Conservation (phyloP, 108 stramenopile species). For the Nitzschia sp. region DNA sequence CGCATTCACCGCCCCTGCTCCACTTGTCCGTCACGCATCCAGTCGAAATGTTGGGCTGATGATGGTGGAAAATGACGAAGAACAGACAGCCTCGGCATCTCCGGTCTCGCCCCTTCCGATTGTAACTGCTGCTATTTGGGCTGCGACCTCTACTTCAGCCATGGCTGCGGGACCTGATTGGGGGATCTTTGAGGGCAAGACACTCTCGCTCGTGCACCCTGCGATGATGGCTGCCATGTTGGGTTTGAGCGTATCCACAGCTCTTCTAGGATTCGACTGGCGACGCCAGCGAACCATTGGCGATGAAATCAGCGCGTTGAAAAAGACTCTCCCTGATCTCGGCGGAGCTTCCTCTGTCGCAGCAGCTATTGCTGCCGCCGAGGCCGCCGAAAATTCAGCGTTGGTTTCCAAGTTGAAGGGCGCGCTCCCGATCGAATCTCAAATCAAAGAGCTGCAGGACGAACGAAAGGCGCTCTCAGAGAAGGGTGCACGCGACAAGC, state of each 20-base stretch:
- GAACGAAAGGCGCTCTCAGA: conserved; percentile 83
- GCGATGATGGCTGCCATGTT: conserved; percentile 80
- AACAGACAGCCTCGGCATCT: neutral
- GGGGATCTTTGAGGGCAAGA: conserved; percentile 81
- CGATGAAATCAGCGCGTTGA: conserved; percentile 78
- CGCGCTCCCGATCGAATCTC: conserved; percentile 56
- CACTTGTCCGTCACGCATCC: neutral
- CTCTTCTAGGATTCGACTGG: conserved; percentile 92
- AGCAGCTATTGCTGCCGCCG: conserved; percentile 49
- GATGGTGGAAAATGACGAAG: conserved; percentile 2
- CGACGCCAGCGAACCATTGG: conserved; percentile 89
- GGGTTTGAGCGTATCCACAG: conserved; percentile 74
- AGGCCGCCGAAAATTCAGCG: conserved; percentile 59
- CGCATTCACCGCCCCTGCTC: conserved; percentile 21
- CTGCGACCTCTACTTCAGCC: conserved; percentile 27
- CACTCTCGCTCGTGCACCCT: conserved; percentile 88
- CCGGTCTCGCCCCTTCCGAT: too few relatives aligned
- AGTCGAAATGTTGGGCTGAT: neutral
- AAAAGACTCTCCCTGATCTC: conserved; percentile 66
- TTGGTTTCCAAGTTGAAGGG: conserved; percentile 48
- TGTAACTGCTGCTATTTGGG: conserved; percentile 22
- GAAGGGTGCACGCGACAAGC: conserved; percentile 76
- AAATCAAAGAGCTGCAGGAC: conserved; percentile 68
- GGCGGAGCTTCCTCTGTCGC: conserved; percentile 38
- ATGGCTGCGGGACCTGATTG: conserved; percentile 54